Evolutionary conservation across 306 rosid species (phyloP).

Genomic region (Rosa chinensis): DNA sequence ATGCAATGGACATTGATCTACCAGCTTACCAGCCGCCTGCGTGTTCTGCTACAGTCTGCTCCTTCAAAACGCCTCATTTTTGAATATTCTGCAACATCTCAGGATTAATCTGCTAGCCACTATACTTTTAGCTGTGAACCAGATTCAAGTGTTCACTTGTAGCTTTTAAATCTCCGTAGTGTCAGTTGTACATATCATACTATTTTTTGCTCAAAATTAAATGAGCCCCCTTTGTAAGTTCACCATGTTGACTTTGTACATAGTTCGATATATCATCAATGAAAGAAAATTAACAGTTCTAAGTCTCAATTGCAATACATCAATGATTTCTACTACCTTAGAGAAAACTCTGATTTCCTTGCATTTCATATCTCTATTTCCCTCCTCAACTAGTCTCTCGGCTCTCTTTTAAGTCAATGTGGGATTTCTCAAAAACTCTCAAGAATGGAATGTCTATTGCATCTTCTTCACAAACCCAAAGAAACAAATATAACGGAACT

Average conservation of each 20-base stretch:
- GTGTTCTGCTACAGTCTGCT: conserved; percentile 69
- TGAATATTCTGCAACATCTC: conserved; percentile 74
- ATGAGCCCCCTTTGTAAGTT: conserved; percentile 47
- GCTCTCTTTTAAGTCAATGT: neutral
- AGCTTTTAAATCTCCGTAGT: neutral
- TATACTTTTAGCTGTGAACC: neutral
- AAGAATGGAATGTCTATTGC: neutral
- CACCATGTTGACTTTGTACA: conserved; percentile 29
- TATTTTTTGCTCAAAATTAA: conserved; percentile 50
- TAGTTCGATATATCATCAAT: conserved; percentile 30
- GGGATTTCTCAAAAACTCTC: neutral
- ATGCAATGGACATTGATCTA: conserved; percentile 87
- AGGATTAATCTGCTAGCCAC: conserved; percentile 44
- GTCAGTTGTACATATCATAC: neutral
- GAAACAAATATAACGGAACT: neutral
- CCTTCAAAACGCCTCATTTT: conserved; percentile 71
- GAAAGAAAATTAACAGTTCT: conserved; percentile 19
- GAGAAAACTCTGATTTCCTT: neutral
- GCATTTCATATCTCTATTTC: neutral
- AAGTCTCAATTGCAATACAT: neutral
- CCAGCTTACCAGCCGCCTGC: conserved; percentile 79
- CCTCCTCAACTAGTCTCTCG: neutral
- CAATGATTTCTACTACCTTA: neutral
- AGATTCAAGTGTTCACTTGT: neutral
- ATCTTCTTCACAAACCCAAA: neutral